phyloP scores from a whole-genome alignment of 2,329 filamentous ascomycete species.

The Aspergillus pseudotamarii region DNA sequence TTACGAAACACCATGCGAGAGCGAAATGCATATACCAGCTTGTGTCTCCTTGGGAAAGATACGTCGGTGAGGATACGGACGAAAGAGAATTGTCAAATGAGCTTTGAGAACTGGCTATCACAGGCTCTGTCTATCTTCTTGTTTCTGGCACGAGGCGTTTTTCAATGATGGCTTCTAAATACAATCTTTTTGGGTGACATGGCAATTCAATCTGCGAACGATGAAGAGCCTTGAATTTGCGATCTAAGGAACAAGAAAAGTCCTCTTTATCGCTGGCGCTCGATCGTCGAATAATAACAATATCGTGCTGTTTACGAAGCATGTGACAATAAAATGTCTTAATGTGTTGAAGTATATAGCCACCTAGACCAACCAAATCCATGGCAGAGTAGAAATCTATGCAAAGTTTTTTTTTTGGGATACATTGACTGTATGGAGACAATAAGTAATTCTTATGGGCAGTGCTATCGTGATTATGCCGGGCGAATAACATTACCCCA shows the following conservation, averaged over 20 bases:
- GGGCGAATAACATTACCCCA: not conserved
- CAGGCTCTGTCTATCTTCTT: conserved; percentile 19
- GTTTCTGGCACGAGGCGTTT: conserved; percentile 26
- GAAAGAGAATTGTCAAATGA: conserved; percentile 6
- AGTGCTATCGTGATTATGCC: not conserved
- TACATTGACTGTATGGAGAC: not conserved
- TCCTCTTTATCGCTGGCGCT: not conserved
- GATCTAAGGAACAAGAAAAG: not conserved
- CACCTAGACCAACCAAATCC: conserved; percentile 10
- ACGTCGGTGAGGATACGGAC: conserved; percentile 10
- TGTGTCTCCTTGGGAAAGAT: conserved; percentile 11
- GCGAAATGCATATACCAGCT: conserved; percentile 21
- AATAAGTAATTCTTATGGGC: not conserved
- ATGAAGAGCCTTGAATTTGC: conserved; percentile 3
- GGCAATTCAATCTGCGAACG: conserved; percentile 8
- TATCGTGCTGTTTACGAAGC: conserved; percentile 5
- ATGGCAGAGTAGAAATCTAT: conserved; percentile 3
- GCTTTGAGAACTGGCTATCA: conserved; percentile 12
- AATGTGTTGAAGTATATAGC: conserved; percentile 7
- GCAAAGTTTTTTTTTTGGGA: not conserved
- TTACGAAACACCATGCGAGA: conserved; percentile 12
- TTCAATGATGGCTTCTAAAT: conserved; percentile 23
- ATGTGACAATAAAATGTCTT: not conserved
- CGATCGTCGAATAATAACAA: conserved; percentile 8
- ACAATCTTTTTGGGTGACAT: conserved; percentile 14